Evolutionary conservation across 2,329 filamentous ascomycete genomes (phyloP), one percentile per base, ranked within the genome.

Genomic region (Ilyonectria mors-panacis): DNA sequence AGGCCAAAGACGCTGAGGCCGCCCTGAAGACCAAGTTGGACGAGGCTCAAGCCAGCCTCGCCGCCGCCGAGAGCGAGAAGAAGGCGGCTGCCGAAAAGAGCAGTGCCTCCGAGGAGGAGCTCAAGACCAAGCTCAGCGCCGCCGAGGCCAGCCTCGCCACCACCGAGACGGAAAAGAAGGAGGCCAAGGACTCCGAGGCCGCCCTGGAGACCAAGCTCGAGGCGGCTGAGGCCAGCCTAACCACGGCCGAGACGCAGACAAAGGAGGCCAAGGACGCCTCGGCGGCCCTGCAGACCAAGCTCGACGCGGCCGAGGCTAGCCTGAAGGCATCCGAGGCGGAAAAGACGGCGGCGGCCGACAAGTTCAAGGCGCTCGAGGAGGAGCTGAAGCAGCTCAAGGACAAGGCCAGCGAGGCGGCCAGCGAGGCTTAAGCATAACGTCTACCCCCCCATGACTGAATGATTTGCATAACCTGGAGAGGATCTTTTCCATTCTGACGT

Each of bases 51-150:
- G 51, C 69, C n/a, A 64, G 42, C 21, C 23, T 71, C 9, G 35
- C 62, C 21, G 63, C 69, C 48, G 62, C 59, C 6, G 62, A 72
- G 51, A 42, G 28, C 37, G 53, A 62, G 39, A 55, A 45, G 37
- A 47, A 51, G 61, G 54, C 42, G 4, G 60, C 60, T 33, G 30
- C 12, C 10, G 30, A 53, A 21, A 60, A 59, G 55, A 67, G 68
- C 45, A 66, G 73, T 65, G 71, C 71, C 42, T 64, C 70, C 17
- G 72, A 70, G 58, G 59, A 71, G 65, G 69, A 70, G 12, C 60
- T 74, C 35, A 70, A 73, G 71, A 17, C 64, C 12, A 68, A 71
- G 70, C 61, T 68, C 10, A 65, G 30, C 30, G 65, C 68, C 37
- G 55, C 63, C 7, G 54, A 68, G 65, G 57, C 59, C 12, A 35